Conservation (phyloP, 805 yeast genomes). For the Myxozyma neglecta region DNA sequence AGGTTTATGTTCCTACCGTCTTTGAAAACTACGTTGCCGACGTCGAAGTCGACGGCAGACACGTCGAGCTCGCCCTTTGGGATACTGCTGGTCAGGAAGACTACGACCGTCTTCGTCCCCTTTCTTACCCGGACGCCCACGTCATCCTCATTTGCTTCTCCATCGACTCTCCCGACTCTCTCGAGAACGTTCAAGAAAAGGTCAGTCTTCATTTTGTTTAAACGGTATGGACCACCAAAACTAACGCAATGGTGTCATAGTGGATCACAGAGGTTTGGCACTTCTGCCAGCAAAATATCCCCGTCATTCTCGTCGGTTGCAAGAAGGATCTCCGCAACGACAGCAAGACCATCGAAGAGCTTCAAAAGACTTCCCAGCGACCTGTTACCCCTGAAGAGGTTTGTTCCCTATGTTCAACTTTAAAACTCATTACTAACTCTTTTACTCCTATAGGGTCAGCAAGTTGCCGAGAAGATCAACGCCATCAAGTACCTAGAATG, state of each 20-base stretch:
- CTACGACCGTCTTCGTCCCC: slow-evolving; percentile 88
- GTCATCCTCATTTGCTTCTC: slow-evolving; percentile 91
- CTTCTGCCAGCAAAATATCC: slow-evolving; percentile 85
- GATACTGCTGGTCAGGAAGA: slow-evolving; percentile 99
- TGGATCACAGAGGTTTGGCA: slow-evolving; percentile 93
- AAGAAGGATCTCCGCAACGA: slow-evolving; percentile 87
- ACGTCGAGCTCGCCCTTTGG: slow-evolving; percentile 93
- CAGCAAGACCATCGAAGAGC: slow-evolving; percentile 69
- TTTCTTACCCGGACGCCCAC: slow-evolving; percentile 88
- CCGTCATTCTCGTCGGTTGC: slow-evolving; percentile 89
- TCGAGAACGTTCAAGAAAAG: slow-evolving; percentile 90
- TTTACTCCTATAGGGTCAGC: slow-evolving; percentile 53
- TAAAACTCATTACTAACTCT: neutral
- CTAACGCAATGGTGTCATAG: slow-evolving; percentile 23
- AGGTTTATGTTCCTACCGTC: slow-evolving; percentile 89
- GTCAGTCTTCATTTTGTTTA: slow-evolving; percentile 7
- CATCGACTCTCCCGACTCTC: slow-evolving; percentile 85
- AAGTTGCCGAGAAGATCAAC: slow-evolving; percentile 85
- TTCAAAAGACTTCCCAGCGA: slow-evolving; percentile 70
- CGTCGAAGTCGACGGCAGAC: slow-evolving; percentile 86
- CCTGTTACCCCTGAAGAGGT: slow-evolving; percentile 76
- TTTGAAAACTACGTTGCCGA: slow-evolving; percentile 97
- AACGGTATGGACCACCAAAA: neutral
- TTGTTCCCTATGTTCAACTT: neutral
- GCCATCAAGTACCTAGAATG: slow-evolving; percentile 86